These are phyloP conservation scores for Ustilago bromivora DNA, from an alignment of 1,284 basidiomycete species.

Conservation along the genomic window DNA sequence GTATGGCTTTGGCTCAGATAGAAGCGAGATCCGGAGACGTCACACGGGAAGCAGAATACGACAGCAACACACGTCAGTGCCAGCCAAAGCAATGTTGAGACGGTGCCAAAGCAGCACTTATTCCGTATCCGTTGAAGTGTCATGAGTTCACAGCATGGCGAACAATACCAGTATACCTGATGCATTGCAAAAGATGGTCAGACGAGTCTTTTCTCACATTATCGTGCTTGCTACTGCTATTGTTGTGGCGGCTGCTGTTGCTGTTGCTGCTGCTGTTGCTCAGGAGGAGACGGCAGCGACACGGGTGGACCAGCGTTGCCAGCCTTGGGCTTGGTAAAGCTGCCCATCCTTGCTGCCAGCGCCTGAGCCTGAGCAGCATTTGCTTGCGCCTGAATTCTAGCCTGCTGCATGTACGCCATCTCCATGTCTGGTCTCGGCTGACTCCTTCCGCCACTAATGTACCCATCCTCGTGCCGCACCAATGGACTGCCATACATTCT, in stretches of 20 bases:
- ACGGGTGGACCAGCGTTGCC: slow-evolving; percentile 13
- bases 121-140: neutral
- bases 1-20: neutral
- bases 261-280: neutral
- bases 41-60: neutral
- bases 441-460: slow-evolving; percentile 50
- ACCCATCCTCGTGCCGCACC: slow-evolving; percentile 55
- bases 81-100: neutral
- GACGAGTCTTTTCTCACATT: neutral
- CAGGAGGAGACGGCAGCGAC: neutral
- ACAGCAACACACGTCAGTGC: neutral
- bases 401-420: slow-evolving; percentile 52
- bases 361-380: slow-evolving; percentile 48
- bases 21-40: neutral
- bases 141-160: neutral
- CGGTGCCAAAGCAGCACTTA: neutral
- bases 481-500: slow-evolving; percentile 63
- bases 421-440: slow-evolving; percentile 57
- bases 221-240: slow-evolving; percentile 2
- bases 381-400: slow-evolving; percentile 44
- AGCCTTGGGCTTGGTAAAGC: slow-evolving; percentile 48
- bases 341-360: slow-evolving; percentile 43
- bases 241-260: slow-evolving; percentile 13
- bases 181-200: too few relatives aligned
- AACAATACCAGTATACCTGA: neutral